phyloP scores from a whole-genome alignment of 306 rosid species.

The Hippophae gyantsensis region DNA sequence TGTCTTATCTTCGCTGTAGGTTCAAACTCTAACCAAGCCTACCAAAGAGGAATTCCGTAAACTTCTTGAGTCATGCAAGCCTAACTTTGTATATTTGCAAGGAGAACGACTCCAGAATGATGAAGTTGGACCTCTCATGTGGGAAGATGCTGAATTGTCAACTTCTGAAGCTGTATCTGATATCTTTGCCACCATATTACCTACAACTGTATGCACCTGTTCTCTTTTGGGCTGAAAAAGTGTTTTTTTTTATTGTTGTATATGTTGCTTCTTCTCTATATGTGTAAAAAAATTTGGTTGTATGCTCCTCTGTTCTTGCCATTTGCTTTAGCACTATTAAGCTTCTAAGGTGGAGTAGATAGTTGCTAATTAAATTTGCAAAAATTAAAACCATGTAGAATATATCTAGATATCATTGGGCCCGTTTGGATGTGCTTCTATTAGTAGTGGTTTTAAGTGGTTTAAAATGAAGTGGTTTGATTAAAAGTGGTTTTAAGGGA shows the following conservation, averaged over 20 bases:
- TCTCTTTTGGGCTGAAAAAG: constrained; percentile 12
- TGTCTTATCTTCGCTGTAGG: constrained; percentile 34
- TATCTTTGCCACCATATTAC: constrained; percentile 60
- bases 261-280: background rate
- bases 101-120: constrained; percentile 65
- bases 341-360: no score
- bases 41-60: constrained; percentile 61
- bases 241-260: background rate
- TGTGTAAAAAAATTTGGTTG: background rate
- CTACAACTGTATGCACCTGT: constrained; percentile 57
- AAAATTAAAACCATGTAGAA: no score
- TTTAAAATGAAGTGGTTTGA: no score
- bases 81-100: constrained; percentile 75
- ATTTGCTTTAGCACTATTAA: no score
- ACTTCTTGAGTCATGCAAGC: constrained; percentile 59
- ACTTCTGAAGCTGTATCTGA: constrained; percentile 50
- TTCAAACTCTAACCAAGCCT: constrained; percentile 65
- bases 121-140: constrained; percentile 66
- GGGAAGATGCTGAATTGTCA: constrained; percentile 64
- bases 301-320: background rate
- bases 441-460: no score
- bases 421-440: no score
- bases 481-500: no score
- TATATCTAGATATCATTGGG: no score
- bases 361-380: no score